These are phyloP conservation scores for Hydrangea macrophylla DNA, from an alignment of 148 eudicot species.

Conservation along the genomic window DNA sequence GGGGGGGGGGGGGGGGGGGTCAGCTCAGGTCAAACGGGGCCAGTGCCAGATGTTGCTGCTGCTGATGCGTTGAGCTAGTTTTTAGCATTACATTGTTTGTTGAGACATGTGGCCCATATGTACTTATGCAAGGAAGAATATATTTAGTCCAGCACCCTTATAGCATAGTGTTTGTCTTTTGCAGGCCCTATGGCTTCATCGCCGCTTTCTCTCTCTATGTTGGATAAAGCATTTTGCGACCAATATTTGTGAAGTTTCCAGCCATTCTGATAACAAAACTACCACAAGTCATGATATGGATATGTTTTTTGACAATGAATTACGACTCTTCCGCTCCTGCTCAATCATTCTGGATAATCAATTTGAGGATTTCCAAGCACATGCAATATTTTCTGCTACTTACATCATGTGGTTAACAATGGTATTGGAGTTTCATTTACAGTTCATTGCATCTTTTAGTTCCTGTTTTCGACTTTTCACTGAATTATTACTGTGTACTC, in stretches of 20 bases:
- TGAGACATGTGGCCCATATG: background rate
- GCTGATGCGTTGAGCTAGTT: too few relatives aligned
- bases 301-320: conserved; percentile 41
- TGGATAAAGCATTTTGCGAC: conserved; percentile 54
- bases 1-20: too few relatives aligned
- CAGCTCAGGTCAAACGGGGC: too few relatives aligned
- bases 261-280: conserved; percentile 6
- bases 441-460: background rate
- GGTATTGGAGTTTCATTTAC: conserved; percentile 31
- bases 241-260: conserved; percentile 15
- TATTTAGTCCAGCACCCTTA: background rate
- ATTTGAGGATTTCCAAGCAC: conserved; percentile 78
- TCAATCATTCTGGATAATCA: conserved; percentile 41
- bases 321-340: conserved; percentile 47
- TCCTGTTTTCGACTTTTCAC: background rate
- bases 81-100: too few relatives aligned
- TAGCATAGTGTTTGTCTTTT: conserved; percentile 5
- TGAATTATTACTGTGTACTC: background rate
- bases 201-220: conserved; percentile 64
- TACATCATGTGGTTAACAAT: conserved; percentile 62
- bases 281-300: conserved; percentile 16
- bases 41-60: too few relatives aligned
- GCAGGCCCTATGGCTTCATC: conserved; percentile 93
- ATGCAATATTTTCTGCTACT: conserved; percentile 57
- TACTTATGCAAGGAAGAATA: background rate